Evolutionary conservation across 257 asterid species (phyloP).

Genomic region (Hygrophila difformis): DNA sequence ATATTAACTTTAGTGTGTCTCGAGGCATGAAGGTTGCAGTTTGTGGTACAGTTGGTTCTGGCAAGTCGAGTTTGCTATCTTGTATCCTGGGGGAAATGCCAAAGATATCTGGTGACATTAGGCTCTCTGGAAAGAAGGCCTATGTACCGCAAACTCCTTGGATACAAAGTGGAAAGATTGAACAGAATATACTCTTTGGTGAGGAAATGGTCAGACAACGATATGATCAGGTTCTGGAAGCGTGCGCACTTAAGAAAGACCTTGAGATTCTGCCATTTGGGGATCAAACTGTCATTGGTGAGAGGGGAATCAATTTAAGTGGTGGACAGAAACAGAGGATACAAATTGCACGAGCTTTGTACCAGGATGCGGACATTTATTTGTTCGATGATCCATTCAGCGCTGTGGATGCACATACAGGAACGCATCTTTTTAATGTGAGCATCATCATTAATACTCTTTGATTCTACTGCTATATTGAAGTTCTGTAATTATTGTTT

Average conservation of each 20-base stretch:
- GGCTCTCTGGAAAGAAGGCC: conserved; percentile 12
- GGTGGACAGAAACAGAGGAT: conserved; percentile 91
- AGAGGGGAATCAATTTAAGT: conserved; percentile 87
- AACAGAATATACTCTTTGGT: conserved; percentile 7
- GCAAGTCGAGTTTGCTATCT: conserved; percentile 86
- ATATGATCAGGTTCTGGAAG: conserved; percentile 31
- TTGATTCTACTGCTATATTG: not conserved
- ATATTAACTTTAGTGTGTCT: conserved; percentile 41
- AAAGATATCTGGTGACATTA: not conserved
- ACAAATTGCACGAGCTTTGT: conserved; percentile 84
- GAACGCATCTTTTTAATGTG: conserved; percentile 77
- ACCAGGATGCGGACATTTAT: conserved; percentile 76
- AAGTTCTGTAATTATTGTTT: not conserved
- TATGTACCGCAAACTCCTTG: conserved; percentile 10
- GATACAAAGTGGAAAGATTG: conserved; percentile 12
- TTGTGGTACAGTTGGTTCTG: conserved; percentile 93
- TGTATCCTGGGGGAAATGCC: conserved; percentile 31
- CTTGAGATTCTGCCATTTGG: conserved; percentile 50
- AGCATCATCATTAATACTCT: conserved; percentile 4
- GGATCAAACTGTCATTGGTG: conserved; percentile 84
- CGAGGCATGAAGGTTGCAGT: conserved; percentile 78
- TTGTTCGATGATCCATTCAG: conserved; percentile 90
- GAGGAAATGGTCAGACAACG: not conserved
- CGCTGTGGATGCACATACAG: conserved; percentile 94
- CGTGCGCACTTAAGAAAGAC: conserved; percentile 71